Evolutionary conservation across 2,329 filamentous ascomycete genomes (phyloP).

Genomic region (Stemphylium beticola): DNA sequence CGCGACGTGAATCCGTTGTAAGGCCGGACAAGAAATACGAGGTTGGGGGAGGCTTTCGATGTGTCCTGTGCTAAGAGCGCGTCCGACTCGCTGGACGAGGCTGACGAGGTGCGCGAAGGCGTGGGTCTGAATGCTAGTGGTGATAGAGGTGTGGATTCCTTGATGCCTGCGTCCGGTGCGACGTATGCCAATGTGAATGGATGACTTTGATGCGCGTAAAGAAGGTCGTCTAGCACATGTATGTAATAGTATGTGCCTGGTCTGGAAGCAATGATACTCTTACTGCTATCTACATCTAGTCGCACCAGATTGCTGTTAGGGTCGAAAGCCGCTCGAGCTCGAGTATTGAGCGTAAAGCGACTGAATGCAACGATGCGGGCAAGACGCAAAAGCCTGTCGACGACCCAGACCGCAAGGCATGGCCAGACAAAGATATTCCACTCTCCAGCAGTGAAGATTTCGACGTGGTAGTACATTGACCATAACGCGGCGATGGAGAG

Average conservation of each 20-base stretch:
- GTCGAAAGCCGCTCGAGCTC: constrained; percentile 53
- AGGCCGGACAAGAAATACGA: constrained; percentile 59
- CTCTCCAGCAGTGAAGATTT: constrained; percentile 57
- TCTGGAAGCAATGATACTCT: constrained; percentile 41
- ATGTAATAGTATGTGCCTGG: constrained; percentile 60
- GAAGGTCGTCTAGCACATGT: constrained; percentile 52
- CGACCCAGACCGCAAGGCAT: constrained; percentile 57
- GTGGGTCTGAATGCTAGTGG: constrained; percentile 16
- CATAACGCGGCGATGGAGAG: constrained; percentile 52
- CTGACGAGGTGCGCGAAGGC: constrained; percentile 12
- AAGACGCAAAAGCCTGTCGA: constrained; percentile 57
- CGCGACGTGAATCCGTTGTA: constrained; percentile 59
- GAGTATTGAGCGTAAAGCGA: constrained; percentile 44
- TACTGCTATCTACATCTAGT: constrained; percentile 52
- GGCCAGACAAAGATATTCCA: constrained; percentile 61
- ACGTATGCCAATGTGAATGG: constrained; percentile 52
- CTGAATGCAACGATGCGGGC: constrained; percentile 55
- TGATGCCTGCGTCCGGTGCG: constrained; percentile 3
- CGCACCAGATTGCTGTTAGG: constrained; percentile 54
- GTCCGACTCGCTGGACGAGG: constrained; percentile 36
- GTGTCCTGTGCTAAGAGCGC: constrained; percentile 29
- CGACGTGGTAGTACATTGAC: constrained; percentile 60
- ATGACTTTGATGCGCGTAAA: constrained; percentile 57
- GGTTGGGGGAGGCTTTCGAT: constrained; percentile 13
- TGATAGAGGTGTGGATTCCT: constrained; percentile 12